Percentiles rank a stretch among this genome's conserved stretches.
phyloP scores from a whole-genome alignment of 2,329 filamentous ascomycete species.

The Colletotrichum cuscutae region DNA sequence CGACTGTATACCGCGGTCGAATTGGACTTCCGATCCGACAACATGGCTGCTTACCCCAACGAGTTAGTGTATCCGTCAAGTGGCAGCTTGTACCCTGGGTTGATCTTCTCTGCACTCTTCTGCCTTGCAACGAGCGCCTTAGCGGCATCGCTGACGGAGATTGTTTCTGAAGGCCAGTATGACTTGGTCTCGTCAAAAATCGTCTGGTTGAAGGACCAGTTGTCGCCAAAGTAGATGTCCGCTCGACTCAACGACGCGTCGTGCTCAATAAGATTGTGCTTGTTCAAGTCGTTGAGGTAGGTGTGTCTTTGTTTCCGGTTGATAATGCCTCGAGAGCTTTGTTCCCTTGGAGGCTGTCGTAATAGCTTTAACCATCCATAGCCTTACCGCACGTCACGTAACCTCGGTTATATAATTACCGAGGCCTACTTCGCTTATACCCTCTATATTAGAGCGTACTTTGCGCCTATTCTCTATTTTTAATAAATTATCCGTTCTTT shows the following conservation, averaged over 20 bases:
- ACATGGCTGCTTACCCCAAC: slow-evolving; percentile 35
- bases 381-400: no score
- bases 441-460: no score
- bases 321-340: slow-evolving; percentile 16
- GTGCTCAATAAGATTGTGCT: slow-evolving; percentile 35
- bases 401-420: no score
- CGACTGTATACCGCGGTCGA: no score
- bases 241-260: slow-evolving; percentile 37
- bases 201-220: slow-evolving; percentile 42
- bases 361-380: no score
- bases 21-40: no score
- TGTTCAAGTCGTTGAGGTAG: slow-evolving; percentile 41
- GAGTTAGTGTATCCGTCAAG: slow-evolving; percentile 24
- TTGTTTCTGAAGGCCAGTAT: not conserved
- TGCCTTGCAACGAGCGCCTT: slow-evolving; percentile 38
- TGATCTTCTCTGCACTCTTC: slow-evolving; percentile 36
- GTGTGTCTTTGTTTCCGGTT: slow-evolving; percentile 22
- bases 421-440: no score
- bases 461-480: no score
- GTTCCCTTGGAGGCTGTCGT: slow-evolving; percentile 29
- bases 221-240: slow-evolving; percentile 42
- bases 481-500: no score
- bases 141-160: slow-evolving; percentile 37
- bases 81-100: slow-evolving; percentile 38
- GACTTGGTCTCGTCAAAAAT: slow-evolving; percentile 38